Base-by-base conservation (phyloP, 2,329 filamentous ascomycete genomes). In the Ceratocystis huliohia region DNA sequence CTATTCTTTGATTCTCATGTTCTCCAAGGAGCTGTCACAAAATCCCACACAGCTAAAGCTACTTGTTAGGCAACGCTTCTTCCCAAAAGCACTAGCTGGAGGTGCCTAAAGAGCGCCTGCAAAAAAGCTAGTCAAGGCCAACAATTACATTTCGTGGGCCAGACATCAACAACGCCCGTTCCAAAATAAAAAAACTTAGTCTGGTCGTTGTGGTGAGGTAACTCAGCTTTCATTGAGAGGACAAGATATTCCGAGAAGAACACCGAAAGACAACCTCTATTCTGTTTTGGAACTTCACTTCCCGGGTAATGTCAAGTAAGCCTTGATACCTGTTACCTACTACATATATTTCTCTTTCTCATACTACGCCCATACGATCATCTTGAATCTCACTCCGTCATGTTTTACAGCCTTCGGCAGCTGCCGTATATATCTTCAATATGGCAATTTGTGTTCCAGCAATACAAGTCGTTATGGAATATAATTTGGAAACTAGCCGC, bases 381-480 rank as follows among this genome's bases (percentile, higher is more conserved):
- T 25, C 10, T 17, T 57, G 57, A n/a, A 44, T 61, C 63, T 59
- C 56, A 37, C 30, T 25, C n/a, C 56, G 56, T 28, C 64, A 68
- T 68, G 66, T 65, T 68, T 30, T 45, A 63, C 48, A 68, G 63
- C 48, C 65, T 68, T 50, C 61, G 66, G 53, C 66, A 65, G 61
- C 48, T 68, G 50, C 66, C 66, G 28, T 68, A 61, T 30, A 68
- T 68, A 30, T 65, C 63, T 30, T 68, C 66, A 62, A 56, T 68
- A 46, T 68, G 66, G 66, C 66, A 68, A 50, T 68, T 68, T 61
- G 66, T 63, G 28, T 68, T 68, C 63, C 66, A 68, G 64, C 66
- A 68, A 61, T 68, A 68, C 66, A 68, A 65, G 56, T 68, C 63
- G 63, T 63, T 68, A 59, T 68, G 66, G 66, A 68, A 68, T 63